Base-by-base conservation (phyloP, 2,329 filamentous ascomycete genomes). In the Claviceps digitariae region DNA sequence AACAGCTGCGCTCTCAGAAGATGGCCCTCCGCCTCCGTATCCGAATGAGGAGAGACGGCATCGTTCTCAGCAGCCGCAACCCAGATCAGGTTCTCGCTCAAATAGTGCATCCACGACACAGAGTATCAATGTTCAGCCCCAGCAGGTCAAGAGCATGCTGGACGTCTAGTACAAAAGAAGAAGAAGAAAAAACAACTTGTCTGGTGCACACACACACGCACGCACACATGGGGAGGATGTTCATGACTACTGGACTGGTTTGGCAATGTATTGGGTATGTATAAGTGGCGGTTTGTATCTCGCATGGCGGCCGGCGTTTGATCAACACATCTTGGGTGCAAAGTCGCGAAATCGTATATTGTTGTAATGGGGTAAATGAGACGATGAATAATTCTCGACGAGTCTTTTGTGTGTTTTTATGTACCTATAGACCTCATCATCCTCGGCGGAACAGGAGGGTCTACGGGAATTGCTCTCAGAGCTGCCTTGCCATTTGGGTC, bases 121-220 rank as follows among this genome's bases (percentile, higher is more conserved):
- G 47, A 79, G 76, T 5, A 65, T 74, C 13, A 67, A 63, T 7
- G 68, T 63, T n/a, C 72, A 71, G 52, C 75, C 77, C n/a, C 75
- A 79, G 61, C 72, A 78, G 59, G 66, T 81, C 6, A 70, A 67
- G 59, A 81, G 78, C 61, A 82, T 82, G 78, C 58, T 82, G 59
- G 78, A 82, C 59, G 61, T 81, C 15, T 81, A 64, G 52, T 25
- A 44, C 20, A 10, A n/a, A n/a, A 45, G 43, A 45, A 4, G 12
- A 25, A 44, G 4, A 45, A 15, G 12, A 25, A 29, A 29, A 29
- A 4, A 29, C 4, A 29, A 29, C 4, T 21, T 27, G 13, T 46
- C 23, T n/a, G 27, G 27, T 29, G 27, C 27, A 29, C 4, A 29
- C 13, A 27, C 21, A n/a, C n/a, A n/a, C n/a, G n/a, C n/a, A n/a